phyloP scores from a whole-genome alignment of 2,329 filamentous ascomycete genomes.

The Colletotrichum sp. region DNA sequence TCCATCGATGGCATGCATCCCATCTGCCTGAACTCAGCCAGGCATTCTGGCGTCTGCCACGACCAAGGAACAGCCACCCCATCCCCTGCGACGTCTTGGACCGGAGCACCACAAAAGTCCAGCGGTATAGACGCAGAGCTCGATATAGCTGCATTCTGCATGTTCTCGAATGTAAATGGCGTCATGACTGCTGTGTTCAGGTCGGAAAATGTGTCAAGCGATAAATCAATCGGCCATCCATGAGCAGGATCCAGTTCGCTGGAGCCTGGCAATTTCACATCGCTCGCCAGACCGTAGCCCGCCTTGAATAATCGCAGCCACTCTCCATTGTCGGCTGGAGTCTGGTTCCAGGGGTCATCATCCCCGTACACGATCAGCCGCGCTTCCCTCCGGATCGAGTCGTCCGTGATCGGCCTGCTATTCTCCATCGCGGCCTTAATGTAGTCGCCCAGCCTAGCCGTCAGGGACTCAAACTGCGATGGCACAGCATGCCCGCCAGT shows the following conservation, averaged over 20 bases:
- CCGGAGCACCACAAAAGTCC: background rate
- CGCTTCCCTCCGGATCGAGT: background rate
- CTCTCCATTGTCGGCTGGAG: background rate
- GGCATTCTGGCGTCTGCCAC: background rate
- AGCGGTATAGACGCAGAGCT: background rate
- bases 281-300: background rate
- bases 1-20: background rate
- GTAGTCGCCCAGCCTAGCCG: background rate
- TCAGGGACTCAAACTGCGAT: background rate
- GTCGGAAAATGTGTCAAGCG: fast-evolving
- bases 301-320: background rate
- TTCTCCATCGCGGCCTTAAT: background rate
- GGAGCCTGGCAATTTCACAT: background rate
- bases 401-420: background rate
- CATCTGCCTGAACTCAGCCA: background rate
- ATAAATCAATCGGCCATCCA: background rate
- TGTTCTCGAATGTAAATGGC: background rate
- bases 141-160: background rate
- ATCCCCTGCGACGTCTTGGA: background rate
- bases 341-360: background rate
- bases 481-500: background rate
- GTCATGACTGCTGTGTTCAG: fast-evolving
- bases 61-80: background rate
- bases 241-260: background rate
- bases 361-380: background rate